Percentiles rank a stretch among this genome's conserved stretches.
Conservation (phyloP, 2,329 filamentous ascomycete species). For the Myriosclerotinia duriaeana region DNA sequence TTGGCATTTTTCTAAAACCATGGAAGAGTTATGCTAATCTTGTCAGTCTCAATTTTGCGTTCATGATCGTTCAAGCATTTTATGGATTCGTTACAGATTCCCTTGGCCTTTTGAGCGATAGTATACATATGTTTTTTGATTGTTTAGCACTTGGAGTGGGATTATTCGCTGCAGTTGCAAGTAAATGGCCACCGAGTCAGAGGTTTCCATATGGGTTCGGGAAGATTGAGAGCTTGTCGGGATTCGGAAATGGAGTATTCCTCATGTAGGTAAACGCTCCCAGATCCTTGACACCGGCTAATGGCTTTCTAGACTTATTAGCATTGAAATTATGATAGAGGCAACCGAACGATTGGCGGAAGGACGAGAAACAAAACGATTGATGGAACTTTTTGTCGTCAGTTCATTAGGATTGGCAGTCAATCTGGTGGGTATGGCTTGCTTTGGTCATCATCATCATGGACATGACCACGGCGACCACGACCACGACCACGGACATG, state of each 20-base stretch:
- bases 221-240: constrained; percentile 93
- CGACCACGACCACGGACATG: constrained; percentile 40
- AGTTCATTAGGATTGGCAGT: constrained; percentile 83
- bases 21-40: constrained; percentile 26
- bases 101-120: constrained; percentile 91
- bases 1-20: constrained; percentile 46
- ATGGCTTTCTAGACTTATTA: constrained; percentile 68
- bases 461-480: constrained; percentile 46
- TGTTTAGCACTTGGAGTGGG: constrained; percentile 90
- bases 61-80: constrained; percentile 92
- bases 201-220: constrained; percentile 93
- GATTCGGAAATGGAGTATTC: constrained; percentile 94
- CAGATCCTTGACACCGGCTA: constrained; percentile 19
- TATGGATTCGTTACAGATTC: constrained; percentile 95
- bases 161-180: constrained; percentile 87
- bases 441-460: constrained; percentile 44
- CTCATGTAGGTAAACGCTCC: constrained; percentile 63
- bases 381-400: constrained; percentile 85
- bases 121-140: constrained; percentile 99
- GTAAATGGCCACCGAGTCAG: constrained; percentile 90
- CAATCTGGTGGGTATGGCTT: constrained; percentile 80
- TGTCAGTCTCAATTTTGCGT: constrained; percentile 80
- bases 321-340: constrained; percentile 93
- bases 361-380: constrained; percentile 76
- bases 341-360: constrained; percentile 84